Conservation (phyloP, 305 asterid species). For the Galium porrigens region DNA sequence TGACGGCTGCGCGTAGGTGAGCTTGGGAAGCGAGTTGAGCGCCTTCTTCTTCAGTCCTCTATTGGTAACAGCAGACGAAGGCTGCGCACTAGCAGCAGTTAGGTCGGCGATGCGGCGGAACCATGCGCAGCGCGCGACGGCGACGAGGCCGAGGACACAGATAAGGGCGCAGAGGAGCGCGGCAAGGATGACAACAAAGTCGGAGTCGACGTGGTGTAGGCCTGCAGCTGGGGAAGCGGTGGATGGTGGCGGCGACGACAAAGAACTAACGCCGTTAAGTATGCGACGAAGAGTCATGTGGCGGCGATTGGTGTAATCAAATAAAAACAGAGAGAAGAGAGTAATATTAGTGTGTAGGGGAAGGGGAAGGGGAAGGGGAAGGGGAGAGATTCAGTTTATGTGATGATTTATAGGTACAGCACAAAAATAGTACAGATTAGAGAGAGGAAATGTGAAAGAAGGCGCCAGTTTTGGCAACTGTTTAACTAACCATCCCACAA, state of each 20-base stretch:
- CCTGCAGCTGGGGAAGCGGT: not conserved
- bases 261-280: conserved; percentile 25
- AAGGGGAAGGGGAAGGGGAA: too few relatives aligned
- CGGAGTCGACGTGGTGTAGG: conserved; percentile 22
- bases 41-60: conserved; percentile 54
- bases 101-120: conserved; percentile 32
- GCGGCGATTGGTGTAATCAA: not conserved
- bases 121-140: conserved; percentile 66
- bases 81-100: conserved; percentile 6
- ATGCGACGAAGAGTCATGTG: conserved; percentile 11
- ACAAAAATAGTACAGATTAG: not conserved
- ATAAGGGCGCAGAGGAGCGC: conserved; percentile 65
- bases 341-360: not conserved
- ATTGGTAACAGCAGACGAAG: conserved; percentile 14
- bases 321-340: not conserved
- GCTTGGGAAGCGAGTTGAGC: conserved; percentile 46
- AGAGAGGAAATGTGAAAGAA: not conserved
- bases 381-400: not conserved
- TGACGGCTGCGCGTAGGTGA: conserved; percentile 19
- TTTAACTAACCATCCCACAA: conserved; percentile 4
- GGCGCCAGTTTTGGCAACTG: conserved; percentile 4
- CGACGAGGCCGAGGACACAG: conserved; percentile 61
- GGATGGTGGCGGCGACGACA: conserved; percentile 23
- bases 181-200: conserved; percentile 50
- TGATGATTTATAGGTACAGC: not conserved